Evolutionary conservation across 1,139 yeast species (phyloP), one percentile per base, ranked within the genome.

Genomic region (Debaryomycetaceae sp.): DNA sequence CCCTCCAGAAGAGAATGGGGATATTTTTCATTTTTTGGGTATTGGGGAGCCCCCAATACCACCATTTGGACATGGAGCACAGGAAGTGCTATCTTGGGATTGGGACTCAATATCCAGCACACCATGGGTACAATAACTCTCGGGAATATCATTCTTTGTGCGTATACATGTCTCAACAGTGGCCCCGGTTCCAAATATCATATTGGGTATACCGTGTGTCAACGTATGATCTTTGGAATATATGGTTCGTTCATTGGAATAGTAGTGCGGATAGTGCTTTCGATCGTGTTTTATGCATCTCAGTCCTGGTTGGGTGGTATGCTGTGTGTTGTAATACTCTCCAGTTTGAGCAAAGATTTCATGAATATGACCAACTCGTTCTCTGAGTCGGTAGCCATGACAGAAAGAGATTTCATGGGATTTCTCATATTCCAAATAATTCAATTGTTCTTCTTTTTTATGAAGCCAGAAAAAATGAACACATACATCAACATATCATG

Each of bases 221-320:
- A 54, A 43, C 48, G 62, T 36, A 39, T 47, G 36, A 45, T 49
- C 3, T 53, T 52, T 39, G 58, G 59, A 2, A 46, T 52, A 8
- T 44, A 47, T 20, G 58, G 59, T 4, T 49, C 49, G 17, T 45
- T 45, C 27, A 54, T 59, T 40, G 56, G 51, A 36, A 50, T 57
- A 6, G 43, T 58, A 20, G 46, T 60, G 23, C 51, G 65, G 44
- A 54, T 58, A 13, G 42, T 56, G 24, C 49, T 58, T n/a, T 62
- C 60, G 14, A 48, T 55, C 22, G 49, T 60, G 33, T 60, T 62
- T 60, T 55, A 53, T 43, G 60, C 61, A 24, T 58, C 57, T 35
- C 65, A 60, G 46, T 42, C 56, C 35, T 60, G 56, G 45, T 58
- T 50, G 40, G 62, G 60, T 39, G 63, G 65, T 8, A 53, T 55